Evolutionary conservation across 2,329 filamentous ascomycete species (phyloP).

Genomic region (Cladosporium sp.): DNA sequence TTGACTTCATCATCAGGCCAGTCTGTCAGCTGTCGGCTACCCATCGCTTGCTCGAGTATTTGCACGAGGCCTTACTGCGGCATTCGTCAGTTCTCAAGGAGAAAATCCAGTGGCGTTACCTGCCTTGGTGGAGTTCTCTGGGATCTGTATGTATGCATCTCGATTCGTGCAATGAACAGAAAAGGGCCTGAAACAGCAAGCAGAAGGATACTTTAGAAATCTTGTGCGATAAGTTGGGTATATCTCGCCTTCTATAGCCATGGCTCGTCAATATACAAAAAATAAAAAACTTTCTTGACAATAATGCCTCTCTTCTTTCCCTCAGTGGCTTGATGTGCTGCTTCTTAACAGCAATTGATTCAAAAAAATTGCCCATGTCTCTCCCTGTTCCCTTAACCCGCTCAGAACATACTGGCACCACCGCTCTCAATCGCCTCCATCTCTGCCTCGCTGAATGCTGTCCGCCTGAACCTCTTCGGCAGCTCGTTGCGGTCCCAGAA

Average conservation of each 20-base stretch:
- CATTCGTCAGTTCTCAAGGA: too few species aligned
- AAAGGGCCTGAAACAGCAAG: too few species aligned
- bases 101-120: too few species aligned
- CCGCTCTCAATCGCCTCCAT: constrained; percentile 96
- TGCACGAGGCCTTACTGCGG: too few species aligned
- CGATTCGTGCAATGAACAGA: too few species aligned
- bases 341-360: neutral
- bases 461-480: constrained; percentile 74
- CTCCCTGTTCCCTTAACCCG: too few species aligned
- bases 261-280: constrained; percentile 6
- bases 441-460: constrained; percentile 71
- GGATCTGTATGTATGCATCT: too few species aligned
- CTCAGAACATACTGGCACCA: constrained; percentile 58
- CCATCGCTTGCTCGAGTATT: too few species aligned
- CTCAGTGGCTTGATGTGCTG: neutral
- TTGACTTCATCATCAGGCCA: too few species aligned
- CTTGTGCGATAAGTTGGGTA: neutral
- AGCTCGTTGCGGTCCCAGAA: constrained; percentile 89
- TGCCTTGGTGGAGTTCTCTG: too few species aligned
- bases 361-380: neutral
- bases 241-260: constrained; percentile 2
- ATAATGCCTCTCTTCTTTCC: neutral
- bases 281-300: neutral
- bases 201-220: neutral
- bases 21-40: too few species aligned